These are phyloP conservation scores for Cladophialophora exuberans DNA, from an alignment of 2,329 filamentous ascomycete genomes.

Conservation along the genomic window DNA sequence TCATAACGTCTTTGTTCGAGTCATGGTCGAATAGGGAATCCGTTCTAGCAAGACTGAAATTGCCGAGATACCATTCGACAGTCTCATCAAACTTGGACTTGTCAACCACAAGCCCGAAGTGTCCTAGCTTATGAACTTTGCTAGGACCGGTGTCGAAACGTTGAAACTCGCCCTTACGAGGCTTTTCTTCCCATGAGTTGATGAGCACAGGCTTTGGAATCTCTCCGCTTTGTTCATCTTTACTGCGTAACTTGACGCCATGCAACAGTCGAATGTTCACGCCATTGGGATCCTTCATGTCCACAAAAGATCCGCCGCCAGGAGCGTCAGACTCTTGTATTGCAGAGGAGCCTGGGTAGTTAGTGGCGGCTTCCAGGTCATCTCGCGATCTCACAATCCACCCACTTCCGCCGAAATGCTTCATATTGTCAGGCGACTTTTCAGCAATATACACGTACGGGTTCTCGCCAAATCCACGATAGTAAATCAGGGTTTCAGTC, in stretches of 20 bases:
- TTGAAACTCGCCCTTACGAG: slow-evolving; percentile 41
- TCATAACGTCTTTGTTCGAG: slow-evolving; percentile 35
- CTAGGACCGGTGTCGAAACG: slow-evolving; percentile 50
- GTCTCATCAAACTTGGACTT: slow-evolving; percentile 38
- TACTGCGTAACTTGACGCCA: slow-evolving; percentile 11
- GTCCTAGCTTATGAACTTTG: slow-evolving; percentile 52
- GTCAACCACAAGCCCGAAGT: slow-evolving; percentile 46
- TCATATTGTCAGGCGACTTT: slow-evolving; percentile 2
- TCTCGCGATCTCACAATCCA: slow-evolving; percentile 2
- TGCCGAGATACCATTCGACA: slow-evolving; percentile 46
- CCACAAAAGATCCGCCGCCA: slow-evolving; percentile 22
- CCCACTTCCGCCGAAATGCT: slow-evolving; percentile 6
- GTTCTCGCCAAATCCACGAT: slow-evolving; percentile 63
- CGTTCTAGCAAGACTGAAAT: slow-evolving; percentile 50
- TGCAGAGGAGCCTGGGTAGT: not conserved
- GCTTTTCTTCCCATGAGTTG: slow-evolving; percentile 41
- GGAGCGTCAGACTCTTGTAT: slow-evolving; percentile 12
- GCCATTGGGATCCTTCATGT: slow-evolving; percentile 25
- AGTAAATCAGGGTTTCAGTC: slow-evolving; percentile 55
- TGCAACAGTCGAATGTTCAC: slow-evolving; percentile 7
- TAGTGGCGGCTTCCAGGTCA: slow-evolving; percentile 8
- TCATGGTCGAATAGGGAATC: slow-evolving; percentile 41
- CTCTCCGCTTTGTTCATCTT: slow-evolving; percentile 1
- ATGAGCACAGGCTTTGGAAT: slow-evolving; percentile 34
- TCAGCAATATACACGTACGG: slow-evolving; percentile 58